phyloP scores from a whole-genome alignment of 78 protist genomes.

The slime mould (Dictyostelium discoideum) region DNA sequence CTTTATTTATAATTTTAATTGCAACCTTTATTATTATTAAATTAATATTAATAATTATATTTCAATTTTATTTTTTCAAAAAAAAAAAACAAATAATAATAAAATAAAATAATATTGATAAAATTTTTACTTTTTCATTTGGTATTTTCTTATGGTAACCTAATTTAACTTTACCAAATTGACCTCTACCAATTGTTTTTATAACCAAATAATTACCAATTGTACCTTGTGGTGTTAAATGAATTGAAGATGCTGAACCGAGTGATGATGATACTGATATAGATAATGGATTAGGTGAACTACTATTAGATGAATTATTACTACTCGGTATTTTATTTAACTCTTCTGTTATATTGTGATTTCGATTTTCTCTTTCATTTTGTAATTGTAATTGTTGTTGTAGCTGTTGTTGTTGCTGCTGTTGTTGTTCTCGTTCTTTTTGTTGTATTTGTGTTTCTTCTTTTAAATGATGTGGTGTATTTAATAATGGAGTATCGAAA shows the following conservation, averaged over 20 bases:
- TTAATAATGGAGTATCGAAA: not conserved
- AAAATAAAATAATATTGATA: not conserved
- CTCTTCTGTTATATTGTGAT: not conserved
- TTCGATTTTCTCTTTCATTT: not conserved
- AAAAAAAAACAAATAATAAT: not conserved
- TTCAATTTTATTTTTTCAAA: not conserved
- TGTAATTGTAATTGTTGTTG: not conserved
- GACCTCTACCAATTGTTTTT: conserved; percentile 86
- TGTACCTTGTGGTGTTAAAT: conserved; percentile 43
- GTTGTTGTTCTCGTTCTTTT: not conserved
- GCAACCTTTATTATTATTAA: conserved; percentile 67
- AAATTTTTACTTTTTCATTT: conserved; percentile 69
- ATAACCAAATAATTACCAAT: conserved; percentile 74
- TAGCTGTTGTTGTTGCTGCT: no score
- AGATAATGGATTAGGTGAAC: not conserved
- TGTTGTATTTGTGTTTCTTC: not conserved
- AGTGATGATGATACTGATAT: not conserved
- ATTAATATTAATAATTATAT: not conserved
- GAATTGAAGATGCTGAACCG: not conserved
- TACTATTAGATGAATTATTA: not conserved
- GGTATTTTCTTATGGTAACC: conserved; percentile 82
- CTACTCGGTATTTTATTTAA: not conserved
- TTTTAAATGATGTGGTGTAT: not conserved
- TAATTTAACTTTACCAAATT: conserved; percentile 86
- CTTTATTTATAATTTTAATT: conserved; percentile 81